Evolutionary conservation across 108 stramenopile genomes (phyloP).

Genomic region (Skeletonema grethae): DNA sequence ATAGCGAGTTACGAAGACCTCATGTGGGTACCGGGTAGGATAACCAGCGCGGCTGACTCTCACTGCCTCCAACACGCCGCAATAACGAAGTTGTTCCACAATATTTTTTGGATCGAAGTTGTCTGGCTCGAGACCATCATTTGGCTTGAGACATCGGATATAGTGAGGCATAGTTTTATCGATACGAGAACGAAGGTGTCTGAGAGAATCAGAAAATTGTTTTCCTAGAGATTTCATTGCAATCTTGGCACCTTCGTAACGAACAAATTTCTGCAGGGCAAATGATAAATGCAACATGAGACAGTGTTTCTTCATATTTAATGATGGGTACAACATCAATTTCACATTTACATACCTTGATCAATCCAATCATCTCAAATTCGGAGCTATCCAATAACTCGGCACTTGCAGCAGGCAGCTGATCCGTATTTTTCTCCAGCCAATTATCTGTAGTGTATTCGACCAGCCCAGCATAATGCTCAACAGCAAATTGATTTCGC

Average conservation of each 20-base stretch:
- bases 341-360: constrained; percentile 33
- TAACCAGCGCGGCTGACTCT: constrained; percentile 89
- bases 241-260: constrained; percentile 49
- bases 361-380: constrained; percentile 43
- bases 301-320: neutral
- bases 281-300: neutral
- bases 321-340: neutral
- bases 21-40: constrained; percentile 84
- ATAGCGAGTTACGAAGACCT: constrained; percentile 52
- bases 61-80: constrained; percentile 92
- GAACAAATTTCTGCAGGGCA: constrained; percentile 43
- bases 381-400: constrained; percentile 75
- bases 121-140: constrained; percentile 80
- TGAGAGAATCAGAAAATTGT: constrained; percentile 93
- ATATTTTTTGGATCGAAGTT: constrained; percentile 80
- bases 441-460: constrained; percentile 83
- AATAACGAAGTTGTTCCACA: constrained; percentile 88
- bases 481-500: constrained; percentile 70
- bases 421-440: constrained; percentile 94
- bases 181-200: constrained; percentile 86
- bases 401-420: constrained; percentile 82
- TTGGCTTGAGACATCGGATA: constrained; percentile 95
- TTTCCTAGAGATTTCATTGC: constrained; percentile 65
- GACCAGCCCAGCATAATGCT: constrained; percentile 92
- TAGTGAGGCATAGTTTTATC: constrained; percentile 97